Base-by-base conservation (phyloP, 2,329 filamentous ascomycete genomes). In the Aureobasidium sp. region DNA sequence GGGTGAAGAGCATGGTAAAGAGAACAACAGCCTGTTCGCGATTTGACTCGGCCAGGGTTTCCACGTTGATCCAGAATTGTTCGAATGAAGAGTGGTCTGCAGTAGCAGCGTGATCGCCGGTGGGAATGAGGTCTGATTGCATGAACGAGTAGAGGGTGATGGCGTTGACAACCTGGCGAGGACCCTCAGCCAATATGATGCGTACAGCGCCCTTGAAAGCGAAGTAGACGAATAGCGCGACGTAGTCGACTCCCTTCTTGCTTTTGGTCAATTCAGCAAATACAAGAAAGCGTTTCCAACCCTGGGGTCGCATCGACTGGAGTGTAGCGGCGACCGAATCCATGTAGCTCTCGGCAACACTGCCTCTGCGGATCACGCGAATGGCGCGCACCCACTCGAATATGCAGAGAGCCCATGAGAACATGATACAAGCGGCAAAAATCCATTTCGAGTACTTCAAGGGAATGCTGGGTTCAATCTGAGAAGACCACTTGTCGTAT, bases 191-290 rank as follows among this genome's bases (percentile, higher is more conserved):
- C 64, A 97, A 80, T 54, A 97, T 81, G 63, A 96, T 86, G 66
- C 93, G 89, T 69, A 97, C 84, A 83, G 92, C 96, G 45, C 89
- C 89, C 73, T 88, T 83, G 74, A 88, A 87, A 32, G 84, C 87
- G 74, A 96, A 96, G 73, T 96, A 96, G 32, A 91, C 89, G 72
- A 96, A 96, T 5, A 96, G 80, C 3, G 92, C 92, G 66, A 96
- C 83, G 69, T 96, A 96, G 73, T 96, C 91, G 62, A 87, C 87
- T 21, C 91, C 91, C 75, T 96, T 95, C 71, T 89, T 92, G 74
- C 89, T 91, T 76, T 93, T 94, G 13, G 92, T 96, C 72, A 97
- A 78, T 69, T 91, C 89, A 16, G 91, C 87, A 72, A 96, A 96
- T 66, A 97, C 91, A n/a, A 96, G 76, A 71, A 96, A 99, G 55